Conservation (phyloP, 768 basidiomycete species). For the Flagelloscypha sp. region DNA sequence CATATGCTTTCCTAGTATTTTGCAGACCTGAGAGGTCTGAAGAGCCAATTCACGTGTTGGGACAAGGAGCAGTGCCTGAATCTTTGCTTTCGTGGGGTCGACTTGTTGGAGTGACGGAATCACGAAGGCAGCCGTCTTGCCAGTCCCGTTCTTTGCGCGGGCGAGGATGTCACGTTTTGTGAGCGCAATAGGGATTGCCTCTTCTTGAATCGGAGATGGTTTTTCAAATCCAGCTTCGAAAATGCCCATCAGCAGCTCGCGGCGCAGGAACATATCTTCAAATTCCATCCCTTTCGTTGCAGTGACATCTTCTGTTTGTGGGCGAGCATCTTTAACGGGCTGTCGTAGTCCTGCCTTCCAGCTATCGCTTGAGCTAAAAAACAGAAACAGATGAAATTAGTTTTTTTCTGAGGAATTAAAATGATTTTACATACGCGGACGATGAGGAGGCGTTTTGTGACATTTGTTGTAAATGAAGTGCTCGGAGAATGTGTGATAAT, state of each 20-base stretch:
- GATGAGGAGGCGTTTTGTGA: too few species aligned
- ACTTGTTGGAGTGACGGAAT: constrained; percentile 94
- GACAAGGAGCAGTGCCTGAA: constrained; percentile 93
- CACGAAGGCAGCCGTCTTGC: constrained; percentile 98
- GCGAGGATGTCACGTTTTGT: constrained; percentile 91
- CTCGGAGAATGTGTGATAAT: too few species aligned
- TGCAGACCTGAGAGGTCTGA: constrained; percentile 98
- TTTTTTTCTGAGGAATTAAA: too few species aligned
- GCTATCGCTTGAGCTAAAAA: too few species aligned
- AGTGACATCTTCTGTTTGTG: constrained; percentile 96
- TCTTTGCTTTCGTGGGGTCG: constrained; percentile 75
- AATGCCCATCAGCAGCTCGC: constrained; percentile 98
- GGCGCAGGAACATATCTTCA: constrained; percentile 85
- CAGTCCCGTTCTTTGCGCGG: constrained; percentile 94
- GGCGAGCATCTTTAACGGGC: constrained; percentile 86
- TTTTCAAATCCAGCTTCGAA: constrained; percentile 97
- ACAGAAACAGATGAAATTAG: too few species aligned
- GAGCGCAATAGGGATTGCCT: constrained; percentile 93
- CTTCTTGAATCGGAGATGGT: constrained; percentile 98
- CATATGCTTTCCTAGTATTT: constrained; percentile 94
- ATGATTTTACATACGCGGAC: too few species aligned
- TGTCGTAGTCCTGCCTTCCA: constrained; percentile 79
- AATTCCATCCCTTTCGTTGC: constrained; percentile 92
- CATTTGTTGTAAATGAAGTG: too few species aligned
- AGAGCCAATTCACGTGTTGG: constrained; percentile 98